Evolutionary conservation across 2,329 filamentous ascomycete species (phyloP).

Genomic region (Trichoderma atroviride): DNA sequence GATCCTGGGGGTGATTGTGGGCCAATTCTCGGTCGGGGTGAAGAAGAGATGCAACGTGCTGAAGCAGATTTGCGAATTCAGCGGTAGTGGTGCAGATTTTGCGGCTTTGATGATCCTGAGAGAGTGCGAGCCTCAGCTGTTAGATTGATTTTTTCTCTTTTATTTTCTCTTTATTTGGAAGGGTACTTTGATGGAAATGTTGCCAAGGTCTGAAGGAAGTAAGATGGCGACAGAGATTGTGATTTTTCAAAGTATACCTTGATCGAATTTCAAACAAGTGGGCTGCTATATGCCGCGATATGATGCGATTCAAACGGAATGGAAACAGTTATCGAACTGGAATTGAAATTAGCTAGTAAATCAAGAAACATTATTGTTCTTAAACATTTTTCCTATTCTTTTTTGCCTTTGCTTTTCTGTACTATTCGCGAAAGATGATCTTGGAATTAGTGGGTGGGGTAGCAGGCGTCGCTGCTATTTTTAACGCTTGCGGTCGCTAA

Average conservation of each 20-base stretch:
- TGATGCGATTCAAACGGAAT: neutral
- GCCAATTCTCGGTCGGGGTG: constrained; percentile 20
- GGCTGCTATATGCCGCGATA: neutral
- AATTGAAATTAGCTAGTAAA: neutral
- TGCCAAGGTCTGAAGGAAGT: neutral
- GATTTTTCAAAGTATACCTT: neutral
- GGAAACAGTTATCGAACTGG: neutral
- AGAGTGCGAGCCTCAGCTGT: neutral
- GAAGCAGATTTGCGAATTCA: constrained; percentile 21
- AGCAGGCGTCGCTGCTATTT: neutral
- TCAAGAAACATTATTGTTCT: neutral
- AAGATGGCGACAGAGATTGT: neutral
- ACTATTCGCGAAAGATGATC: neutral
- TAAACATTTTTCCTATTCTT: neutral
- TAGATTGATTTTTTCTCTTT: neutral
- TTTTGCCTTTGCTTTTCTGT: neutral
- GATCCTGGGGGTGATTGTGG: constrained; percentile 30
- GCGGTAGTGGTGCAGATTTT: constrained; percentile 26
- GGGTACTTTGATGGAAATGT: neutral
- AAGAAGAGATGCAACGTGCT: constrained; percentile 20
- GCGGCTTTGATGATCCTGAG: constrained; percentile 35
- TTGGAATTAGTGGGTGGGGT: neutral
- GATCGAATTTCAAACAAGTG: neutral
- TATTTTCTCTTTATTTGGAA: neutral
- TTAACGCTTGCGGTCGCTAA: neutral